A percentile compares a stretch with the other conserved stretches of the same genome.
These are phyloP conservation scores for Xylaria grammica DNA, from an alignment of 495 filamentous ascomycete species.

Conservation along the genomic window DNA sequence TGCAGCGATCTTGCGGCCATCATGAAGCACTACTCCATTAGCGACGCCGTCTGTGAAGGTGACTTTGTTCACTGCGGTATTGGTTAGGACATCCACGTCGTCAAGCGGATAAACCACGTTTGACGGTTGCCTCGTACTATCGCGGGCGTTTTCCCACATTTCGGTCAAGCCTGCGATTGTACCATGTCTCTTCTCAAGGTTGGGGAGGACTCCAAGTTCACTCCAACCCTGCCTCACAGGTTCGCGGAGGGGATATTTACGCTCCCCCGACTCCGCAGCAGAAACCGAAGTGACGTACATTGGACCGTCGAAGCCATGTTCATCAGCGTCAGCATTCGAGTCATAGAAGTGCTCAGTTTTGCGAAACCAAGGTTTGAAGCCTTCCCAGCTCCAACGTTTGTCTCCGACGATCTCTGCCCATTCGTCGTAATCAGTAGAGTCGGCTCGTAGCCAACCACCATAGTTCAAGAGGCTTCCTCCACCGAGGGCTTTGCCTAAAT, in stretches of 20 bases:
- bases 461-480: constrained; percentile 43
- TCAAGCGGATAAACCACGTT: constrained; percentile 38
- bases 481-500: constrained; percentile 43
- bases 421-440: constrained; percentile 43
- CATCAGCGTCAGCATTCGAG: constrained; percentile 20
- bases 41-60: constrained; percentile 34
- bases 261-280: constrained; percentile 24
- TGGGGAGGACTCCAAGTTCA: constrained; percentile 31
- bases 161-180: constrained; percentile 36
- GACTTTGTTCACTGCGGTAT: constrained; percentile 33
- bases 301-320: constrained; percentile 37
- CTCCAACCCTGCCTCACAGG: constrained; percentile 30
- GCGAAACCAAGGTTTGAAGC: constrained; percentile 41
- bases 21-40: constrained; percentile 30
- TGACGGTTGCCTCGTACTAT: constrained; percentile 44
- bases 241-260: constrained; percentile 39
- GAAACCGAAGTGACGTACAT: constrained; percentile 34
- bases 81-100: constrained; percentile 36
- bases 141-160: constrained; percentile 39
- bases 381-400: constrained; percentile 43
- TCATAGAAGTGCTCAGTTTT: constrained; percentile 30
- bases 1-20: constrained; percentile 33
- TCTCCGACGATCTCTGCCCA: constrained; percentile 46
- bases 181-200: constrained; percentile 35
- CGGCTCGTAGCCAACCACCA: constrained; percentile 43